Evolutionary conservation across 169 alveolate genomes (phyloP).

Genomic region (Besnoitia besnoiti): DNA sequence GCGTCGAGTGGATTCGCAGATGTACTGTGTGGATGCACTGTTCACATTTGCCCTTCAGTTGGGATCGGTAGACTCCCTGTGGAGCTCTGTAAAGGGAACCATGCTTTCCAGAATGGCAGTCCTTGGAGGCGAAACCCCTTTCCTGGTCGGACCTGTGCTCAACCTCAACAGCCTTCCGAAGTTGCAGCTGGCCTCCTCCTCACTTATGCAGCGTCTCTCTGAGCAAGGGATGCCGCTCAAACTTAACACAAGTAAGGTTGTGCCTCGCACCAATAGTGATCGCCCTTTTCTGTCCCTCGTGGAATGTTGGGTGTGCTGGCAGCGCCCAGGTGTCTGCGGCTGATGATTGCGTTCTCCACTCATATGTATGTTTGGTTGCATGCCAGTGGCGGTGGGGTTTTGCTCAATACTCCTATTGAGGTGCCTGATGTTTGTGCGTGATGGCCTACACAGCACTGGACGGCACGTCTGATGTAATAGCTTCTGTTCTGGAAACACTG

Average conservation of each 20-base stretch:
- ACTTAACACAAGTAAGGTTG: background rate
- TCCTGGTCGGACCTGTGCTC: slow-evolving; percentile 24
- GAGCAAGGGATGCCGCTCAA: background rate
- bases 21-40: background rate
- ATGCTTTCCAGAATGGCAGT: slow-evolving; percentile 16
- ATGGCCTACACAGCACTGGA: background rate
- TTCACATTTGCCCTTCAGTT: background rate
- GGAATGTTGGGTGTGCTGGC: too few species aligned
- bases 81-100: slow-evolving; percentile 5
- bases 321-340: too few species aligned
- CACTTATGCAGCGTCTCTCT: background rate
- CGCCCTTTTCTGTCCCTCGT: too few species aligned
- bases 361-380: background rate
- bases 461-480: background rate
- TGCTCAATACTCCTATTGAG: too few species aligned
- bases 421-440: too few species aligned
- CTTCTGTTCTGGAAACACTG: background rate
- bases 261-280: background rate
- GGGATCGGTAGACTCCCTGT: slow-evolving; percentile 1
- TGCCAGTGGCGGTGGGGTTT: background rate
- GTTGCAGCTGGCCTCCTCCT: slow-evolving; percentile 1
- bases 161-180: slow-evolving; percentile 11
- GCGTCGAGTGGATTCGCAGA: too few species aligned
- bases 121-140: background rate
- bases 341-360: too few species aligned